Percentiles rank a stretch among this genome's conserved stretches.
These are phyloP conservation scores for Amaranthus cruentus DNA, from an alignment of 148 eudicot genomes.

Conservation along the genomic window DNA sequence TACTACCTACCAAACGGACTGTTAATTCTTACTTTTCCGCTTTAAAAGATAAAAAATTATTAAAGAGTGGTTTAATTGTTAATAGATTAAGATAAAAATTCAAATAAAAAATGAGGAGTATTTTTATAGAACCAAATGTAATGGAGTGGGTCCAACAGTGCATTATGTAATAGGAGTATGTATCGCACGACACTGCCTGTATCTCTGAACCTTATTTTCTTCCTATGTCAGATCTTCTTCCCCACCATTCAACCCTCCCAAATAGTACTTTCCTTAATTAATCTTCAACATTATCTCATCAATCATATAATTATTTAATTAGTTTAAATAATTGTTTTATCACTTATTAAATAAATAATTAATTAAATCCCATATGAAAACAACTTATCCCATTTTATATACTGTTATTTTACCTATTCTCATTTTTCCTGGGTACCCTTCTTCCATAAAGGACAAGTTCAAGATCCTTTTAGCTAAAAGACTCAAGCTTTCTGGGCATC, in stretches of 20 bases:
- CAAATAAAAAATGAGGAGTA: too few relatives aligned
- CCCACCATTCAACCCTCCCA: not conserved
- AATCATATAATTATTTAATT: not conserved
- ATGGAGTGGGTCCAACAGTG: conserved; percentile 2
- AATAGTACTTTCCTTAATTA: not conserved
- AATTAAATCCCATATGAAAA: conserved; percentile 4
- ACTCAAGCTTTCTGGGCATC: not conserved
- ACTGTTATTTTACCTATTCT: not conserved
- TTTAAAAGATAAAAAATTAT: too few relatives aligned
- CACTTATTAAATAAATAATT: not conserved
- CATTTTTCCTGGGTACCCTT: not conserved
- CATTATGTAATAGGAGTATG: conserved; percentile 3
- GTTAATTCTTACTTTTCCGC: too few relatives aligned
- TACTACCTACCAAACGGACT: too few relatives aligned
- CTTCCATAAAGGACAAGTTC: conserved; percentile 8
- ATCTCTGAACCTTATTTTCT: not conserved
- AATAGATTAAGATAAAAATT: not conserved
- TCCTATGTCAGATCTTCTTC: conserved; percentile 1
- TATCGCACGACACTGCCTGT: conserved; percentile 8
- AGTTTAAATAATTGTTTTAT: not conserved
- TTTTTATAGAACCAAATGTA: not conserved
- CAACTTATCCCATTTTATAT: not conserved
- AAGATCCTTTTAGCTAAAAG: conserved; percentile 8
- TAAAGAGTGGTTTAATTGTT: not conserved
- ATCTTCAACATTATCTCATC: not conserved